Evolutionary conservation across 2,329 filamentous ascomycete genomes (phyloP).

Genomic region (Verticillium dahliae): DNA sequence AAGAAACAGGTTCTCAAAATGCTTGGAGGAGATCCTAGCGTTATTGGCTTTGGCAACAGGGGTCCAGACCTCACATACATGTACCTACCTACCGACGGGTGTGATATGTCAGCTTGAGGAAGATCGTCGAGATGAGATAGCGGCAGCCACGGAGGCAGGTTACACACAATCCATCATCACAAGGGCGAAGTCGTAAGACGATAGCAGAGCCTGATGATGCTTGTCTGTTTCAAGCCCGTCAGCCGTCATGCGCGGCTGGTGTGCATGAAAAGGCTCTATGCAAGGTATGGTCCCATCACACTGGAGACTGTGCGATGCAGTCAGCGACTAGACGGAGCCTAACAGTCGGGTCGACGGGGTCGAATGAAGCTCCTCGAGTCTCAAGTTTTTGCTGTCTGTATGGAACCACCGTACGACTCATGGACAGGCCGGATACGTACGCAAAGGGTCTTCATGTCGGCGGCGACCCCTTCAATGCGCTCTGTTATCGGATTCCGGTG

Average conservation of each 20-base stretch:
- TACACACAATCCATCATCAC: background rate
- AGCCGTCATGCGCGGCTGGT: background rate
- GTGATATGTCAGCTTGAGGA: too few species aligned
- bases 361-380: background rate
- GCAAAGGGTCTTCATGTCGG: background rate
- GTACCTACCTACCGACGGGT: too few species aligned
- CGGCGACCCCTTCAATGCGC: background rate
- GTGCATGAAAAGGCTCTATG: background rate
- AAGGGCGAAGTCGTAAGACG: background rate
- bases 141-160: background rate
- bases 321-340: too few species aligned
- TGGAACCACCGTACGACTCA: background rate
- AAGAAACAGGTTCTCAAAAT: background rate
- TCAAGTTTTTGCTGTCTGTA: background rate
- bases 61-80: background rate
- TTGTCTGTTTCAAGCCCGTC: background rate
- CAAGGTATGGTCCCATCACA: background rate
- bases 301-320: background rate
- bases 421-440: background rate
- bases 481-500: background rate
- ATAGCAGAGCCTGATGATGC: background rate
- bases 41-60: background rate
- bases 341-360: background rate
- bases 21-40: background rate
- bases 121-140: too few species aligned